These are phyloP conservation scores for Leonotis leonurus DNA, from an alignment of 257 asterid genomes.

Conservation along the genomic window DNA sequence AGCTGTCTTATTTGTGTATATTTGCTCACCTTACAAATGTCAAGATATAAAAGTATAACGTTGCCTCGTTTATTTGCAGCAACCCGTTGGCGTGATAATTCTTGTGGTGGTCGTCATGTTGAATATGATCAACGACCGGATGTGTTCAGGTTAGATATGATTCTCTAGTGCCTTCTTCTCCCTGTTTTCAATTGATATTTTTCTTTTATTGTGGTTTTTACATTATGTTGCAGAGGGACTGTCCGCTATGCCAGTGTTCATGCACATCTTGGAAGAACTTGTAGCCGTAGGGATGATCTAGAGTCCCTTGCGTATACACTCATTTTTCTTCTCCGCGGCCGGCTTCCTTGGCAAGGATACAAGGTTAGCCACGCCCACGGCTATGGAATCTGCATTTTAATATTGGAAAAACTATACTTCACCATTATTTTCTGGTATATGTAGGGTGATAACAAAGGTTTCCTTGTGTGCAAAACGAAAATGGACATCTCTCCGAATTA, in stretches of 20 bases:
- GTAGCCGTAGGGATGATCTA: conserved; percentile 68
- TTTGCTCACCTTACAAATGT: neutral
- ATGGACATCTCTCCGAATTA: conserved; percentile 61
- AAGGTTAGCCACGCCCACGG: conserved; percentile 38
- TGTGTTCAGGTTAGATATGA: conserved; percentile 39
- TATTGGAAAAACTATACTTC: neutral
- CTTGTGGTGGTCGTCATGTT: conserved; percentile 49
- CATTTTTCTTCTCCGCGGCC: conserved; percentile 58
- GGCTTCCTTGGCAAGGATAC: conserved; percentile 71
- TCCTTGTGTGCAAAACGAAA: conserved; percentile 67
- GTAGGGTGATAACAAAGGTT: conserved; percentile 67
- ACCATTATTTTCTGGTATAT: conserved; percentile 5
- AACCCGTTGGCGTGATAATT: conserved; percentile 45
- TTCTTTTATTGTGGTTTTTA: neutral
- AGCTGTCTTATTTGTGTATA: neutral
- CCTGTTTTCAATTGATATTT: neutral
- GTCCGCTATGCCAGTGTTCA: conserved; percentile 71
- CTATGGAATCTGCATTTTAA: neutral
- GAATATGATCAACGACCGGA: conserved; percentile 65
- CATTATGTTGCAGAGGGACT: conserved; percentile 44
- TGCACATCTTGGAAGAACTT: conserved; percentile 70
- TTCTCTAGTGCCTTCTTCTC: neutral
- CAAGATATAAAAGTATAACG: neutral
- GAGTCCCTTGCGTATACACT: conserved; percentile 73
- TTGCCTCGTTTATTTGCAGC: conserved; percentile 35